Evolutionary conservation across 2,329 filamentous ascomycete genomes (phyloP), one percentile per base, ranked within the genome.

Genomic region (Tolypocladium sp.): DNA sequence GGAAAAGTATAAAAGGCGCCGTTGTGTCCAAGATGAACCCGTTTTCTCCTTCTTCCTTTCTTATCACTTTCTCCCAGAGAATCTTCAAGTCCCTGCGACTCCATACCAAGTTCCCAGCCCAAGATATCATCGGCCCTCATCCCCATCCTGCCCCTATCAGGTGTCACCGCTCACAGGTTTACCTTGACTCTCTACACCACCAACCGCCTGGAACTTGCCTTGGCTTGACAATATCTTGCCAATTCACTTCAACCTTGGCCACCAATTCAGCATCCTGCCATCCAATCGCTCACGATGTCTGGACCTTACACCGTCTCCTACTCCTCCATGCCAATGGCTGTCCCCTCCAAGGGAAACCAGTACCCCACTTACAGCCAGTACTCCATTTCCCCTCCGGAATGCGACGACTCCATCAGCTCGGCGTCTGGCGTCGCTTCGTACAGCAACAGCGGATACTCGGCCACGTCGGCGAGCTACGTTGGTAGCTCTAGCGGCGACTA

Each of bases 311-410:
- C 79, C 67, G 76, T 79, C 66, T 77, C 82, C 67, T 88, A 88
- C 77, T 87, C 76, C 67, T 87, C 76, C 67, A 71, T 81, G 69
- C 77, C 85, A 76, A 74, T 87, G 72, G 75, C 83, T 61, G 79
- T 89, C 69, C 84, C 87, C 58, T 77, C 80, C 68, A 90, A 90
- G 76, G 79, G 79, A 59, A 78, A 82, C 60, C 77, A 80, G 61
- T 77, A 77, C 68, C 76, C 76, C 61, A 70, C 77, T 64, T 79
- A 79, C 70, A 82, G 77, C 74, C 77, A 82, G 65, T 91, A 89
- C 74, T 87, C 85, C 35, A 86, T 90, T 68, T 91, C 89, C 57
- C 89, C 90, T 58, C 83, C 84, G 12, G 87, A 94, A 64, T 85
- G 85, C 65, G 86, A 83, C 63, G 81, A 82, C 64, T 82, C 82